These are phyloP conservation scores for Actinidia arguta DNA, from an alignment of 179 eudicot species.

Conservation along the genomic window DNA sequence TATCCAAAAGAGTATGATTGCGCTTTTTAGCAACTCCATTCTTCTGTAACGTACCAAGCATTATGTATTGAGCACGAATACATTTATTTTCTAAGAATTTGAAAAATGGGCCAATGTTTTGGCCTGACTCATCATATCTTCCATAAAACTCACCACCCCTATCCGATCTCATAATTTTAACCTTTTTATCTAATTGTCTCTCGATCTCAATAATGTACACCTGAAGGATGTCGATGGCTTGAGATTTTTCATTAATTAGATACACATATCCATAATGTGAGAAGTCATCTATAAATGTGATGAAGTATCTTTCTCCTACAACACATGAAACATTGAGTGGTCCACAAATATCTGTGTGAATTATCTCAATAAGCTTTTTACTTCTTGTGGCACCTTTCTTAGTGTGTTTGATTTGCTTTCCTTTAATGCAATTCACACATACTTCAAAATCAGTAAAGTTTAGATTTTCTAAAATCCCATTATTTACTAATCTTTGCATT, in stretches of 20 bases:
- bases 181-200: not conserved
- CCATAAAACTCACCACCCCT: too few species aligned
- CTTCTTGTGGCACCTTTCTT: too few species aligned
- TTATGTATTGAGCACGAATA: too few species aligned
- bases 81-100: too few species aligned
- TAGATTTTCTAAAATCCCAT: not conserved
- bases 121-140: not conserved
- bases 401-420: not conserved
- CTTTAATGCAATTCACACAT: not conserved
- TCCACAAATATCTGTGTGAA: not conserved
- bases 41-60: not conserved
- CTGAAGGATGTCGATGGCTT: too few species aligned
- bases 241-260: not conserved
- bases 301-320: not conserved
- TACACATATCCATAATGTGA: not conserved
- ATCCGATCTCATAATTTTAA: not conserved
- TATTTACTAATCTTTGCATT: too few species aligned
- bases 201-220: too few species aligned
- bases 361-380: too few species aligned
- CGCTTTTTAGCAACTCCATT: not conserved
- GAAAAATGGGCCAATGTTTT: too few species aligned
- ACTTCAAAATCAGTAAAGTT: not conserved
- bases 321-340: not conserved
- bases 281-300: not conserved
- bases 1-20: not conserved